phyloP scores from a whole-genome alignment of 2,329 filamentous ascomycete genomes.

The Talaromyces funiculosus region DNA sequence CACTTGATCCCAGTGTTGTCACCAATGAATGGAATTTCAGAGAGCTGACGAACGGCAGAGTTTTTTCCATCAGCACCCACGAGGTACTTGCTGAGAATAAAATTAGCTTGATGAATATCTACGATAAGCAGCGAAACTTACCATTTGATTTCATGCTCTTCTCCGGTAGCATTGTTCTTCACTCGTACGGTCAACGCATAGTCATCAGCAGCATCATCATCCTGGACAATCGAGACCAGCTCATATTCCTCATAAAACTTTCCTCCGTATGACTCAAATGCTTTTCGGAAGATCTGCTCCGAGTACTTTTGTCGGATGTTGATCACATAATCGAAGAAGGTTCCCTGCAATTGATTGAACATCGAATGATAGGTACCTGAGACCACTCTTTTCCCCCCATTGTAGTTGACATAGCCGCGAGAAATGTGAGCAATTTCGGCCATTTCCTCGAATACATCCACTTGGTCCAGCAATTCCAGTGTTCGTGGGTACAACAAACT shows the following conservation, averaged over 20 bases:
- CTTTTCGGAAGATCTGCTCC: not conserved
- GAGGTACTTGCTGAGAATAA: not conserved
- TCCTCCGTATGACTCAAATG: not conserved
- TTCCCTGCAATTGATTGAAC: not conserved
- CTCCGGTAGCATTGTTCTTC: not conserved
- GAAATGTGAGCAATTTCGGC: conserved; percentile 6
- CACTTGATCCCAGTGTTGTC: not conserved
- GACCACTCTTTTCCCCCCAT: not conserved
- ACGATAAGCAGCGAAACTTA: not conserved
- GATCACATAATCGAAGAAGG: not conserved
- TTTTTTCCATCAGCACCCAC: not conserved
- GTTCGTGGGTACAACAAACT: not conserved
- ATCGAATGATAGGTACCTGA: conserved; percentile 4
- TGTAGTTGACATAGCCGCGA: conserved; percentile 6
- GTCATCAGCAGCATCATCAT: conserved; percentile 1
- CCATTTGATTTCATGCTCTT: not conserved
- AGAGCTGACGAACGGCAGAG: not conserved
- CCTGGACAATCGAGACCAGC: conserved; percentile 2
- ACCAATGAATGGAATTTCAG: not conserved
- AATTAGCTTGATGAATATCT: not conserved
- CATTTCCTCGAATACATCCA: conserved; percentile 2
- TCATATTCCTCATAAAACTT: conserved; percentile 2
- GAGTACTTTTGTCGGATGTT: conserved; percentile 1
- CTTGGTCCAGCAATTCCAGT: not conserved
- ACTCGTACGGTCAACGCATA: conserved; percentile 3